Conservation (phyloP, 2,329 filamentous ascomycete species). For the Gnomoniopsis smithogilvyi region DNA sequence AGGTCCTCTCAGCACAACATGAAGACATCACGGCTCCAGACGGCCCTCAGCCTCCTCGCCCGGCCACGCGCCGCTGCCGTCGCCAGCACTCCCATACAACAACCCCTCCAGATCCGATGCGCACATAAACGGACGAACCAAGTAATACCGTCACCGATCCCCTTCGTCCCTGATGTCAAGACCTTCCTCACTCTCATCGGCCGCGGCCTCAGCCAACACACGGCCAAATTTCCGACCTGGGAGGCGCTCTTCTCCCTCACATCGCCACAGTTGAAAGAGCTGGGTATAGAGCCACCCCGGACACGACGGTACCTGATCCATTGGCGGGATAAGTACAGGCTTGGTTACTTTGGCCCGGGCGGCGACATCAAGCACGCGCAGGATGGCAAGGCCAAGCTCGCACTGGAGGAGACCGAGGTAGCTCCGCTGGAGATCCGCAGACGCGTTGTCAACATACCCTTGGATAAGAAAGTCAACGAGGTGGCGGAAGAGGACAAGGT, state of each 20-base stretch:
- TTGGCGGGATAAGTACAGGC: slow-evolving; percentile 83
- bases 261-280: slow-evolving; percentile 72
- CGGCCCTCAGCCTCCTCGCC: slow-evolving; percentile 26
- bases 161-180: slow-evolving; percentile 78
- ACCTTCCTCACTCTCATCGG: slow-evolving; percentile 92
- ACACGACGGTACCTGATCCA: slow-evolving; percentile 78
- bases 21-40: slow-evolving; percentile 24
- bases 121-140: slow-evolving; percentile 37
- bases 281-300: slow-evolving; percentile 84
- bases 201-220: slow-evolving; percentile 77
- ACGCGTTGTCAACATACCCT: slow-evolving; percentile 53
- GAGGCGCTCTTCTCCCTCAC: slow-evolving; percentile 81
- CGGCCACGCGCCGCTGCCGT: slow-evolving; percentile 9
- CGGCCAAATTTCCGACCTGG: slow-evolving; percentile 86
- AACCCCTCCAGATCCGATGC: slow-evolving; percentile 37
- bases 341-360: slow-evolving; percentile 74
- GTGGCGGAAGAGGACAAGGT: slow-evolving; percentile 38
- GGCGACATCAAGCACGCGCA: slow-evolving; percentile 75
- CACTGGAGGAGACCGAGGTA: slow-evolving; percentile 37
- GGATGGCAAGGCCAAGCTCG: slow-evolving; percentile 50
- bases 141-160: slow-evolving; percentile 65
- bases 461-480: slow-evolving; percentile 37
- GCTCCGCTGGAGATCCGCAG: slow-evolving; percentile 41
- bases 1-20: slow-evolving; percentile 7
- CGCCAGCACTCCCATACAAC: slow-evolving; percentile 26